A percentile compares a stretch with the other conserved stretches of the same genome.
Evolutionary conservation across 768 basidiomycete species (phyloP).

Genomic region (Tylopilus rubrobrunneus): DNA sequence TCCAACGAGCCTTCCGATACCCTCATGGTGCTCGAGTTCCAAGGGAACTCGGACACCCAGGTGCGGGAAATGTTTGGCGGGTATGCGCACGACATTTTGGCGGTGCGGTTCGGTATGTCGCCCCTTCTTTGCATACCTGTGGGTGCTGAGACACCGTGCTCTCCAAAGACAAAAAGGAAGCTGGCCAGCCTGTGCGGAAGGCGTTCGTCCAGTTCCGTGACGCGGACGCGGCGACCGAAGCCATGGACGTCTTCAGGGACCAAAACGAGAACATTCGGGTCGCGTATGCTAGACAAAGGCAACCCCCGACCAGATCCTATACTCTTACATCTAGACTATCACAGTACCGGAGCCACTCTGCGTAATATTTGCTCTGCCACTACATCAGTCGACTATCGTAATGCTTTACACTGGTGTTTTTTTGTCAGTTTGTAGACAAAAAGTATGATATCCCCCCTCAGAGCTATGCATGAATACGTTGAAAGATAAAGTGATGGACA

Average conservation of each 20-base stretch:
- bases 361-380: neutral
- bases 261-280: constrained; percentile 6
- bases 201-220: constrained; percentile 55
- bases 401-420: neutral
- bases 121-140: neutral
- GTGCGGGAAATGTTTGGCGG: constrained; percentile 26
- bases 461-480: no score
- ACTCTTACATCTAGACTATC: constrained; percentile 22
- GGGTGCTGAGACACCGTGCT: neutral
- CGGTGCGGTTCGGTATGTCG: constrained; percentile 30
- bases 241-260: constrained; percentile 38
- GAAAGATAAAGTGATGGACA: no score
- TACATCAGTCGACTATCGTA: neutral
- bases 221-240: constrained; percentile 45
- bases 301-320: neutral
- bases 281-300: constrained; percentile 19
- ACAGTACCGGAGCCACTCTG: constrained; percentile 5
- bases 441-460: neutral
- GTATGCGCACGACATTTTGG: constrained; percentile 14
- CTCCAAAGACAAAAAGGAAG: constrained; percentile 31
- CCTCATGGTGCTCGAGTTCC: constrained; percentile 29
- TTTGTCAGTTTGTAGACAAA: neutral
- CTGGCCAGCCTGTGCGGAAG: constrained; percentile 26
- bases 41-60: constrained; percentile 19
- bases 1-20: constrained; percentile 27